Base-by-base conservation (phyloP, 1,284 basidiomycete genomes). In the Filobasidium uniguttulatum region DNA sequence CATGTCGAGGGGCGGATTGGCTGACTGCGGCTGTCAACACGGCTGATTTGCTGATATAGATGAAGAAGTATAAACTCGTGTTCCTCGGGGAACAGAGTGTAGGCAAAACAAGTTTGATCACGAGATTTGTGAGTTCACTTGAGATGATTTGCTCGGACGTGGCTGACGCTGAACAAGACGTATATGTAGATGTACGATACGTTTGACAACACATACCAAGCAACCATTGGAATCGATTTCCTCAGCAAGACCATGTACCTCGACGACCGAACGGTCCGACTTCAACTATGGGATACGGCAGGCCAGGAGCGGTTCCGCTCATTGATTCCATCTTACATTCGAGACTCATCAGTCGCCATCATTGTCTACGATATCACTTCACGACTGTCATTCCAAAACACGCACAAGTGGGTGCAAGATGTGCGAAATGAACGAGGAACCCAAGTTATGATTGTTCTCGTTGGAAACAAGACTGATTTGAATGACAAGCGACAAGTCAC, bases 191-290 rank as follows among this genome's bases (percentile, higher is more conserved):
- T 97, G 93, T 99, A 98, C 70, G 94, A 98, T 72, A 97, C 94
- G 0, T 99, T 99, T 68, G 94, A 99, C 75, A 96, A 94, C 71
- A 98, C 93, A 41, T 99, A 99, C 69, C 94, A 99, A 71, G 94
- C 94, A 12, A 99, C 94, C 12, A 99, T 99, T 66, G 94, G 94
- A 56, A 98, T 97, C 70, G 94, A 99, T 73, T 98, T 98, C 69
- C 74, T 99, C 67, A 93, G 88, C 72, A 99, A 99, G 76, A 98
- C 94, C 0, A 94, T 99, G 89, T 99, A 99, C 71, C 78, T 98
- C 53, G 94, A 99, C 67, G 94, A 99, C 73, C 76, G 94, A 61
- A 99, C 94, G 2, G 93, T 99, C 44, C 78, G 94, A 63, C 72
- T 99, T 70, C 94, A 99, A 67, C 74, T 99, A 8, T 99, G 91